Conservation (phyloP, 2,329 filamentous ascomycete genomes). For the Aspergillus tanneri region DNA sequence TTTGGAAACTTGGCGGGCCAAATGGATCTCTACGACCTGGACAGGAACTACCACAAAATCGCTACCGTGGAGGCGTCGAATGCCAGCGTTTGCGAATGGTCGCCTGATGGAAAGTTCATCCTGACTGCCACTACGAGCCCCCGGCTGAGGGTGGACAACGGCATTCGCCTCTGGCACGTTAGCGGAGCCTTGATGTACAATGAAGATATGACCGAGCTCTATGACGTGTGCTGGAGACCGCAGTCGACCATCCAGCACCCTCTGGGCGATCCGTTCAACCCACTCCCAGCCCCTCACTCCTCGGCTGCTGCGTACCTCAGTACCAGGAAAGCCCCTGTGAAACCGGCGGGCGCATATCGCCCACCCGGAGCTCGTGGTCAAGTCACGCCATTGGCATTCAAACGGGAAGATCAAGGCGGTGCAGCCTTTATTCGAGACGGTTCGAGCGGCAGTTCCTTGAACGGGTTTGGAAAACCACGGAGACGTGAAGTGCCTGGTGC, state of each 20-base stretch:
- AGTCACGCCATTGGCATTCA: conserved; percentile 88
- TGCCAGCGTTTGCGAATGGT: conserved; percentile 95
- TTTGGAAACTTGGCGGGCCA: conserved; percentile 97
- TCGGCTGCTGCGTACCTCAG: conserved; percentile 81
- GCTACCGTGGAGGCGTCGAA: conserved; percentile 94
- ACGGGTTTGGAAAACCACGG: conserved; percentile 74
- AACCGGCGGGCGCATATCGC: conserved; percentile 94
- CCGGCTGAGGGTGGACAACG: conserved; percentile 92
- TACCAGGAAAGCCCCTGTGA: conserved; percentile 89
- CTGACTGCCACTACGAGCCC: conserved; percentile 97
- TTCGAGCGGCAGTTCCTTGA: conserved; percentile 57
- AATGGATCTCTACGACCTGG: conserved; percentile 95
- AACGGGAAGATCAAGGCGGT: conserved; percentile 95
- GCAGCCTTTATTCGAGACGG: conserved; percentile 83
- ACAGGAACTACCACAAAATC: conserved; percentile 90
- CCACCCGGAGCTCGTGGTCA: conserved; percentile 90
- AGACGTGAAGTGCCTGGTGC: conserved; percentile 85
- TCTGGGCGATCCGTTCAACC: conserved; percentile 68
- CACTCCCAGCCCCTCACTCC: conserved; percentile 73
- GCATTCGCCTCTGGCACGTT: conserved; percentile 92
- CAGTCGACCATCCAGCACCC: conserved; percentile 62
- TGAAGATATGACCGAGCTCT: conserved; percentile 90
- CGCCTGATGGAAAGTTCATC: conserved; percentile 90
- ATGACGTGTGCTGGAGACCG: conserved; percentile 86
- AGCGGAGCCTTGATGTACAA: conserved; percentile 88